A percentile compares a stretch with the other conserved stretches of the same genome.
These are phyloP conservation scores for Phytophthora sp. DNA, from an alignment of 352 stramenopile genomes.

Conservation along the genomic window DNA sequence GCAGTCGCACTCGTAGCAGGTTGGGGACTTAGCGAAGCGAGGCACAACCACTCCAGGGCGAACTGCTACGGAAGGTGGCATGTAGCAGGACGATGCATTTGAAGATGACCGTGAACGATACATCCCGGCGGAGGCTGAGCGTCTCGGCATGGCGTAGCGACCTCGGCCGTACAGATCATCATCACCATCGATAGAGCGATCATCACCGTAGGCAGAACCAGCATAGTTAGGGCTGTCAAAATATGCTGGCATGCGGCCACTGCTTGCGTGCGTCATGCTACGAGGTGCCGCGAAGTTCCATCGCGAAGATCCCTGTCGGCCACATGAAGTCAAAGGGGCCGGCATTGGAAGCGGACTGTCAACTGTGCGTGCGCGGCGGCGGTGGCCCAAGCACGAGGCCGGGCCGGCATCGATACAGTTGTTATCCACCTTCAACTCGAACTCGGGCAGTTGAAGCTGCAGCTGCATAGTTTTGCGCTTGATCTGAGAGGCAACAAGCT, in stretches of 20 bases:
- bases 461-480: conserved; percentile 61
- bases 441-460: conserved; percentile 48
- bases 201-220: conserved; percentile 35
- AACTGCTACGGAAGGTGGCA: conserved; percentile 23
- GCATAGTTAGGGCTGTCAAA: conserved; percentile 29
- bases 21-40: conserved; percentile 71
- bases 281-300: conserved; percentile 31
- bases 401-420: conserved; percentile 32
- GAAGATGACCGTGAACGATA: conserved; percentile 42
- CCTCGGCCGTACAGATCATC: conserved; percentile 28
- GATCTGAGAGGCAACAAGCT: conserved; percentile 70
- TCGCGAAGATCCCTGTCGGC: conserved; percentile 14
- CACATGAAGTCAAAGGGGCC: conserved; percentile 32
- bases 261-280: conserved; percentile 28
- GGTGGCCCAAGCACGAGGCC: conserved; percentile 28
- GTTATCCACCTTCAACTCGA: conserved; percentile 43
- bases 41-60: conserved; percentile 44
- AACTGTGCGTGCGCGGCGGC: conserved; percentile 21
- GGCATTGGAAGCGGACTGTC: conserved; percentile 19
- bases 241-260: conserved; percentile 21
- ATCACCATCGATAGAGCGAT: conserved; percentile 30
- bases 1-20: conserved; percentile 75
- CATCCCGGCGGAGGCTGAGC: conserved; percentile 43
- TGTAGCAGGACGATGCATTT: conserved; percentile 34
- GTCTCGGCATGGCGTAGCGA: conserved; percentile 31